These are phyloP conservation scores for Cicer bijugum DNA, from an alignment of 306 rosid genomes.

Conservation along the genomic window DNA sequence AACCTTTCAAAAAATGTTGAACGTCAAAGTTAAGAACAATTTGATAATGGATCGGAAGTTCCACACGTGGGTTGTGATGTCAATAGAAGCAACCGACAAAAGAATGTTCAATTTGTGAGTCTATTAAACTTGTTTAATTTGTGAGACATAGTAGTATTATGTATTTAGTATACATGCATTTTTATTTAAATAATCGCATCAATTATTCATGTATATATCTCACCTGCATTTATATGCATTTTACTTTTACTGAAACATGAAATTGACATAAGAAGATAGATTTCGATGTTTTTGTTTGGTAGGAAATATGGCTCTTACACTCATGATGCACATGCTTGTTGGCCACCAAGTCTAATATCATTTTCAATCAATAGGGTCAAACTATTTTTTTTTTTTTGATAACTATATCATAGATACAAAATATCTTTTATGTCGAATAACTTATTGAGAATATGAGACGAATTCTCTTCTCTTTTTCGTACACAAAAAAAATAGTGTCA, in stretches of 20 bases:
- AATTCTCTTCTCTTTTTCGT: too few species aligned
- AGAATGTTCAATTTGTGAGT: background rate
- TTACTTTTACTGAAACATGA: background rate
- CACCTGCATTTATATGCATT: too few species aligned
- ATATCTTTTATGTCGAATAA: too few species aligned
- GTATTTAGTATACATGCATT: background rate
- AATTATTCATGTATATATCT: too few species aligned
- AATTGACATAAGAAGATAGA: background rate
- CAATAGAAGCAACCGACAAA: constrained; percentile 27
- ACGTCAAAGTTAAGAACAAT: constrained; percentile 11
- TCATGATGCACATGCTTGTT: background rate
- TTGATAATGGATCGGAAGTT: background rate
- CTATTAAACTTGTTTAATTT: background rate
- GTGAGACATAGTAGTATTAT: background rate
- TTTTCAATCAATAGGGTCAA: background rate
- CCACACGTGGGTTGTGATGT: constrained; percentile 42
- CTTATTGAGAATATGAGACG: too few species aligned
- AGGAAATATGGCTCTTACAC: background rate
- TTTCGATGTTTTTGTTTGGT: background rate
- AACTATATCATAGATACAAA: too few species aligned
- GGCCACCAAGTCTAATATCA: background rate
- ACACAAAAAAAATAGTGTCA: too few species aligned
- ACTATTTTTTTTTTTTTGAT: too few species aligned
- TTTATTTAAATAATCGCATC: too few species aligned
- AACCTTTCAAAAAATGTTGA: constrained; percentile 11